Evolutionary conservation across 208 protist species (phyloP).

Genomic region (Wallacemonas sp.): DNA sequence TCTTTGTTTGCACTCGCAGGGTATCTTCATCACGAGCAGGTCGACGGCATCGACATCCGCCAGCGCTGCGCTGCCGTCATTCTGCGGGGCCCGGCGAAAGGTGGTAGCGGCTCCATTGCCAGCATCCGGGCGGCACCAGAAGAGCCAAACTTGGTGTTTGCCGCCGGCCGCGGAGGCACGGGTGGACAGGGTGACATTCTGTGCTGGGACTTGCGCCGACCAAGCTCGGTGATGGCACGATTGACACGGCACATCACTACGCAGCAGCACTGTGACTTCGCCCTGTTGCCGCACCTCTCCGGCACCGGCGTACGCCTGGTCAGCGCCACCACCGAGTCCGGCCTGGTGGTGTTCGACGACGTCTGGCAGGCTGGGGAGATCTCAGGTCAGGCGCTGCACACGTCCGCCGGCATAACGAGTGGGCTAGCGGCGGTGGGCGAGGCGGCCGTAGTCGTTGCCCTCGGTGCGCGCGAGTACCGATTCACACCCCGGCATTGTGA

Average conservation of each 20-base stretch:
- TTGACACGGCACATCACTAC: constrained; percentile 33
- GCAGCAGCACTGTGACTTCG: constrained; percentile 54
- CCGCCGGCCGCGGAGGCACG: constrained; percentile 20
- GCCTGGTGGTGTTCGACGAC: constrained; percentile 38
- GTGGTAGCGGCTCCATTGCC: constrained; percentile 19
- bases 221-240: constrained; percentile 25
- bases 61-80: constrained; percentile 42
- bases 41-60: constrained; percentile 70
- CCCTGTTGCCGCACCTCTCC: constrained; percentile 18
- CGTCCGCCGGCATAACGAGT: constrained; percentile 27
- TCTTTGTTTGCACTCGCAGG: constrained; percentile 38
- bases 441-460: constrained; percentile 19
- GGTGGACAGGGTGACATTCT: constrained; percentile 46
- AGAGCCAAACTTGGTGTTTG: constrained; percentile 35
- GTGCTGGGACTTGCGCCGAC: constrained; percentile 68
- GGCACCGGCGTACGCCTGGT: constrained; percentile 31
- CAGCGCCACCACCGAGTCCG: constrained; percentile 39
- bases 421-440: constrained; percentile 26
- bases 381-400: background rate
- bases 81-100: constrained; percentile 30
- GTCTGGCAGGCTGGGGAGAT: background rate
- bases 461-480: constrained; percentile 22
- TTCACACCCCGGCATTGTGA: background rate
- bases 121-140: constrained; percentile 18
- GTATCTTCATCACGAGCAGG: constrained; percentile 45